These are phyloP conservation scores for Seminavis robusta DNA, from an alignment of 108 stramenopile species.

Conservation along the genomic window DNA sequence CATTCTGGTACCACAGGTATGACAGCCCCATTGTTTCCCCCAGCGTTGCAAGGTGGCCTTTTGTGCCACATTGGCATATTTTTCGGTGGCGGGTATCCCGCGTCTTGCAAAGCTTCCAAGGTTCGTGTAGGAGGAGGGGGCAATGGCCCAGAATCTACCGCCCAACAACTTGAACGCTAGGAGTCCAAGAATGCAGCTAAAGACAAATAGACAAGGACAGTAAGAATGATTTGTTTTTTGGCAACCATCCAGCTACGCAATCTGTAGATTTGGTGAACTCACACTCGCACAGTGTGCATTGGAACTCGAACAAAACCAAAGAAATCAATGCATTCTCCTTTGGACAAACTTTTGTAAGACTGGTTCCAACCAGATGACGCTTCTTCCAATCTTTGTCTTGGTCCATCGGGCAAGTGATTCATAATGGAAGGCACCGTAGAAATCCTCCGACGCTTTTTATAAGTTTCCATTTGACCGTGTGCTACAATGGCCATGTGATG, in stretches of 20 bases:
- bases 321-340: background rate
- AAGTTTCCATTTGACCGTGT: conserved; percentile 7
- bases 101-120: conserved; percentile 75
- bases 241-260: background rate
- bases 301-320: conserved; percentile 9
- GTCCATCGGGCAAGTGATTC: conserved; percentile 7
- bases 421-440: background rate
- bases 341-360: background rate
- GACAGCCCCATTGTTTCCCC: conserved; percentile 71
- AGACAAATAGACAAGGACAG: background rate
- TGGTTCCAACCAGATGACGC: background rate
- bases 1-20: conserved; percentile 74
- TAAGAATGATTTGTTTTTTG: too few species aligned
- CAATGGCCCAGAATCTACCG: conserved; percentile 71
- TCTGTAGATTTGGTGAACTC: background rate
- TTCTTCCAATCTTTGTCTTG: background rate
- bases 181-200: conserved; percentile 60
- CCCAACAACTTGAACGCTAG: conserved; percentile 73
- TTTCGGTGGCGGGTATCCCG: conserved; percentile 52
- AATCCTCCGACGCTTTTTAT: background rate
- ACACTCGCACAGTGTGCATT: conserved; percentile 28
- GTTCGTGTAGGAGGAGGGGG: conserved; percentile 74
- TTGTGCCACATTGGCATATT: conserved; percentile 70
- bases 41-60: conserved; percentile 45
- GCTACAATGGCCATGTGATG: conserved; percentile 43